Conservation (phyloP, 2,329 filamentous ascomycete genomes). For the Chrysoporthe deuterocubensis region DNA sequence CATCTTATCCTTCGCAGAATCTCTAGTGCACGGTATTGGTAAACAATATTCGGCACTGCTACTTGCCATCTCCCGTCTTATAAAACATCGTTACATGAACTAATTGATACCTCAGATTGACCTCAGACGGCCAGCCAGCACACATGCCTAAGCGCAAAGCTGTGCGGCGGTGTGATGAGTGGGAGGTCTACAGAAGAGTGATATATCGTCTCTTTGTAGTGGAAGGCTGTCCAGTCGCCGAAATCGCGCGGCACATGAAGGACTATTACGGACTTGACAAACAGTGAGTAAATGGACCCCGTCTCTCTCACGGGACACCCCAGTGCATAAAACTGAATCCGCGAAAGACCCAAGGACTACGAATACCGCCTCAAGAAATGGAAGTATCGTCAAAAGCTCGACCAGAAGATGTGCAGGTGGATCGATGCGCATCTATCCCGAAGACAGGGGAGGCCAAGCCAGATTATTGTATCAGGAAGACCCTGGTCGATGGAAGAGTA, state of each 20-base stretch:
- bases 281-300: background rate
- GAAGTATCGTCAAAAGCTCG: background rate
- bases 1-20: too few species aligned
- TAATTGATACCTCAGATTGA: too few species aligned
- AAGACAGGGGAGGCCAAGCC: background rate
- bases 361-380: constrained; percentile 12
- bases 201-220: background rate
- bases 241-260: background rate
- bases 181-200: background rate
- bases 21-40: background rate
- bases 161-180: background rate
- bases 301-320: background rate
- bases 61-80: too few species aligned
- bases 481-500: background rate
- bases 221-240: rapidly evolving
- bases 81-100: too few species aligned
- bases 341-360: constrained; percentile 6
- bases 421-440: background rate
- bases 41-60: too few species aligned
- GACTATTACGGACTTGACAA: background rate
- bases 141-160: constrained; percentile 5
- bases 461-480: background rate
- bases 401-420: too few species aligned
- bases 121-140: background rate
- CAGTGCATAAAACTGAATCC: too few species aligned